Evolutionary conservation across 805 yeast genomes (phyloP), one percentile per base, ranked within the genome.

Genomic region (Wickerhamomyces subpelliculosus): DNA sequence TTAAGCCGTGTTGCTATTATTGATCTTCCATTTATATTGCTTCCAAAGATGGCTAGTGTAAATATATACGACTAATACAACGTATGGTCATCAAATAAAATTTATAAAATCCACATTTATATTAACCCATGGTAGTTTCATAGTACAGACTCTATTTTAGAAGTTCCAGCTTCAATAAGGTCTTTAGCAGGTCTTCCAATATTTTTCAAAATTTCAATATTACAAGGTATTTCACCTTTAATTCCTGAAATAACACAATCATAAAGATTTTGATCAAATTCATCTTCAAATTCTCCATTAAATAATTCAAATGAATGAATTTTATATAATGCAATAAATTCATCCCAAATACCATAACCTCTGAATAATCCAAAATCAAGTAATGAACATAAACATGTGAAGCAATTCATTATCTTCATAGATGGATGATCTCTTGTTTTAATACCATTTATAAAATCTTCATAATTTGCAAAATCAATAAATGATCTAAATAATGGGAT

Each of bases 351-450:
- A 23, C 48, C 41, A 5, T 39, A 34, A 20, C 37, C 44, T 5
- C 16, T 19, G 20, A 43, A 43, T 32, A 52, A 37, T 37, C 45
- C 48, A 32, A 52, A 47, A 5, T 47, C 51, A 18, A 48, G 47
- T 6, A 43, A 39, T 3, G 55, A 51, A 14, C 52, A 43, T 6
- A 52, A 31, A 8, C 44, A 33, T 35, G 51, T 45, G 29, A 33
- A 42, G 21, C 45, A 42, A 27, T 36, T 49, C 41, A 51, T 37
- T 24, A 49, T 42, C 39, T 52, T 52, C 46, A 48, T 26, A 3
- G 52, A 48, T 8, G 45, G 31, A 27, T 45, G 45, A 27, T 51
- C 54, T 23, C 39, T 1, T 16, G 8, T 14, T 48, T 39, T 11
- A 52, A 8, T 14, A 14, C 2, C 46, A 21, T n/a, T n/a, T n/a